Evolutionary conservation across 2,329 filamentous ascomycete species (phyloP).

Genomic region (Pseudogymnoascus pannorum): DNA sequence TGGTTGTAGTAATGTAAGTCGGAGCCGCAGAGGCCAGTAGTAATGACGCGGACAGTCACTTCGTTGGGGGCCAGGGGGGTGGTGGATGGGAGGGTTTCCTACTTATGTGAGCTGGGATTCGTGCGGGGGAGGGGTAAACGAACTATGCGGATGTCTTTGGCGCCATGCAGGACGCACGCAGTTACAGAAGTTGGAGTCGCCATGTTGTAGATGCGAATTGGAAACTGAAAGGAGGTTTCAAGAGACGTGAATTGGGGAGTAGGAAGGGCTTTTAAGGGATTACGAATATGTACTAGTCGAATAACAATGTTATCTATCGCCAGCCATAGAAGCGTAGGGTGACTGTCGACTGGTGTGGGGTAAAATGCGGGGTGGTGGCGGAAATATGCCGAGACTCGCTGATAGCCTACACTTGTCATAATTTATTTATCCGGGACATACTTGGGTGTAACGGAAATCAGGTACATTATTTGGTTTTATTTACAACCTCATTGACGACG

Average conservation of each 20-base stretch:
- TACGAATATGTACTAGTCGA: neutral
- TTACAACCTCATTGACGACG: neutral
- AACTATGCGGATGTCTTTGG: constrained; percentile 1
- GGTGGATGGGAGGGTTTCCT: constrained; percentile 33
- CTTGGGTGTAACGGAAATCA: neutral
- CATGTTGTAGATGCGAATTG: neutral
- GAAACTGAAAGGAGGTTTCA: neutral
- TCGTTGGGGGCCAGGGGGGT: constrained; percentile 40
- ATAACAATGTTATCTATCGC: no score
- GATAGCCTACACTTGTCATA: neutral
- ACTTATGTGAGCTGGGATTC: constrained; percentile 27
- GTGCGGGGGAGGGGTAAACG: constrained; percentile 29
- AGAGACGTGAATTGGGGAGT: neutral
- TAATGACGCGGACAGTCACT: constrained; percentile 56
- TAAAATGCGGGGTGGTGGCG: neutral
- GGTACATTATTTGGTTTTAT: neutral
- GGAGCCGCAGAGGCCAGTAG: constrained; percentile 64
- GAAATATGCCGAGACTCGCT: neutral
- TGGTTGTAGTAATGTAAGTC: constrained; percentile 65
- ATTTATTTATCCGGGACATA: neutral
- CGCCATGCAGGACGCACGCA: neutral
- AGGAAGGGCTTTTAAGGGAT: neutral
- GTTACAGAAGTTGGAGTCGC: neutral
- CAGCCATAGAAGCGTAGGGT: neutral
- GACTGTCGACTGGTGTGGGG: neutral